Evolutionary conservation across 2,329 filamentous ascomycete species (phyloP), one percentile per base, ranked within the genome.

Genomic region (Apiospora saccharicola): DNA sequence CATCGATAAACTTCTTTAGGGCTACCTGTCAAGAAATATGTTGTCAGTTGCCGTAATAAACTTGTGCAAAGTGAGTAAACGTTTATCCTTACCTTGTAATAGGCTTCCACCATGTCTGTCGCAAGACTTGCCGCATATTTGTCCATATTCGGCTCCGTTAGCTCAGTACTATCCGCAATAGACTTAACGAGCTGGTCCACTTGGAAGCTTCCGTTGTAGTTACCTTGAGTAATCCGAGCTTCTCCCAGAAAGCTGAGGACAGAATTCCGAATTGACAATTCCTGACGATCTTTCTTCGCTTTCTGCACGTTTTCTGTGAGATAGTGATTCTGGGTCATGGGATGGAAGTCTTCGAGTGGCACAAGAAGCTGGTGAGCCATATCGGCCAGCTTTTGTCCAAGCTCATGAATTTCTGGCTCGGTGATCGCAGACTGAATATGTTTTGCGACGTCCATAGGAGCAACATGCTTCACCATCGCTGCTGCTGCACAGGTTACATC

Each of bases 261-360:
- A 3, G n/a, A n/a, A 8, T 26, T 10, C 12, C 2, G 3, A 26
- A 26, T 14, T 10, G 10, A n/a, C 10, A 14, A 24, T 26, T 26
- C 13, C 8, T 4, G n/a, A 13, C 49, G 49, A 24, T 53, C 13
- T 14, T n/a, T n/a, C 13, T 53, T n/a, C n/a, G n/a, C 49, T 4
- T 24, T 13, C 24, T 53, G 49, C 49, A 53, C 49, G 8, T 53
- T 53, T n/a, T 53, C 49, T 1, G 49, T 67, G 30, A 37, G 37
- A 37, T 67, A 43, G 37, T 67, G 30, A 37, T 85, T 82, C 71
- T 84, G 84, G 0, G 83, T 84, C 44, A 85, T 83, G 0, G 83
- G 81, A 70, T 85, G 83, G 0, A 75, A 72, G 1, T 74, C 71
- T 3, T 73, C 44, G 67, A 81, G 78, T 1, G 78, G 76, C 8